Evolutionary conservation across 2,329 filamentous ascomycete genomes (phyloP).

Genomic region (Pseudogymnoascus sp.): DNA sequence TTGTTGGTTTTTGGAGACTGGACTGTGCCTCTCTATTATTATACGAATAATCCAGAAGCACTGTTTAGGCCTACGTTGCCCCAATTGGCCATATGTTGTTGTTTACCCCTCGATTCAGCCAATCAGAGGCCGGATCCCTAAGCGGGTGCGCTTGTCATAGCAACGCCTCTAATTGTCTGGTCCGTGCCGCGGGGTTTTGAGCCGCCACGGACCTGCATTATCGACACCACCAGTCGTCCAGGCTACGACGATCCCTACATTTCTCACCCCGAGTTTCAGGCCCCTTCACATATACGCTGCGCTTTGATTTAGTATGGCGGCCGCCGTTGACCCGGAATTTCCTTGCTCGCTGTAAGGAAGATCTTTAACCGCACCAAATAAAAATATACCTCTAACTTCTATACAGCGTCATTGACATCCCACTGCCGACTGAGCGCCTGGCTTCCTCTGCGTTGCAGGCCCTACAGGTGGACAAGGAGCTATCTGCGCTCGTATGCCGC

Average conservation of each 20-base stretch:
- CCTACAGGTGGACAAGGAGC: conserved; percentile 77
- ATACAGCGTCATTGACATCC: conserved; percentile 32
- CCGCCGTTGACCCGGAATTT: conserved; percentile 38
- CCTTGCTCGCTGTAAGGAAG: conserved; percentile 53
- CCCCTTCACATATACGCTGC: background rate
- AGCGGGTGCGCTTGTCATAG: conserved; percentile 7
- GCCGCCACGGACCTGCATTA: conserved; percentile 3
- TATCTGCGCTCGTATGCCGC: conserved; percentile 75
- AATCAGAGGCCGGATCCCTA: background rate
- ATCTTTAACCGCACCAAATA: conserved; percentile 6
- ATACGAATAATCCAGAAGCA: conserved; percentile 6
- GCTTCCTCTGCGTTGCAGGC: conserved; percentile 67
- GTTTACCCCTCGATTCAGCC: conserved; percentile 4
- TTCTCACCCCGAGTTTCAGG: background rate
- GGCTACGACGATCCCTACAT: conserved; percentile 4
- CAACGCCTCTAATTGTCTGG: conserved; percentile 6
- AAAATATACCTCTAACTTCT: background rate
- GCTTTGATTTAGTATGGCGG: conserved; percentile 1
- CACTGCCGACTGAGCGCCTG: conserved; percentile 72
- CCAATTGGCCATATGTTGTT: conserved; percentile 9
- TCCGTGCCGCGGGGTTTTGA: conserved; percentile 4
- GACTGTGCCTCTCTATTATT: conserved; percentile 6
- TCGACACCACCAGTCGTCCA: conserved; percentile 4
- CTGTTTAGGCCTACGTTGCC: conserved; percentile 3
- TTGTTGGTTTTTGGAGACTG: conserved; percentile 3